Base-by-base conservation (phyloP, 441 rosid genomes). In the Capsella rubella region DNA sequence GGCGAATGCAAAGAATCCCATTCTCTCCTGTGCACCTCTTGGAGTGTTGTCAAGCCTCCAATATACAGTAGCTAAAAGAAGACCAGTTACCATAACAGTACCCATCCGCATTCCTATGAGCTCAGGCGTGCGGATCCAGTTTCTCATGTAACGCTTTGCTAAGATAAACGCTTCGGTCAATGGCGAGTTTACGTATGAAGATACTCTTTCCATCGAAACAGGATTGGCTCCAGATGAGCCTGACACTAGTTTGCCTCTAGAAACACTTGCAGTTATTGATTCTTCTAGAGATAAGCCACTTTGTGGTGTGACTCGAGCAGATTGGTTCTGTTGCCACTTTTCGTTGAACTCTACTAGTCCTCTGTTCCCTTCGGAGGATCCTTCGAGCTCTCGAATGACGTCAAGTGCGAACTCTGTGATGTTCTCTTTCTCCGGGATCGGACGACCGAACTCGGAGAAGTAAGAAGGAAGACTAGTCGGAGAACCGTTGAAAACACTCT, bases 341-440 rank as follows among this genome's bases (percentile, higher is more conserved):
- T 62, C 43, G 31, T 69, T 69, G 79, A 91, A 89, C 40, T 88
- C 90, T 5, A 87, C 94, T 29, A 93, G 66, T 27, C 84, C 84
- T 67, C 68, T 84, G 5, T 90, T 84, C 63, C 96, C 95, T 5
- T 84, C 58, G 0, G 78, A 78, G 2, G 98, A 87, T 65, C 87
- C 89, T 39, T 93, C 95, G 43, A 91, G 89, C 60, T 89, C 86
- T 64, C 85, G 85, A 66, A 93, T 84, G 18, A 93, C 84, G 59
- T 93, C 96, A 2, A 93, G 86, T 42, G 92, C 85, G 73, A 91
- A 89, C 79, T 93, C 97, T 0, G 84, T 69, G 74, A 82, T 84
- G 75, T 84, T 93, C 77, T 93, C 90, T 0, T 89, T 90, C 45
- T 93, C 87, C 3, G 96, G 97, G 45, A 86, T 72, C 0, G 96